Evolutionary conservation across 306 rosid genomes (phyloP).

Genomic region (Ormosia semicastrata): DNA sequence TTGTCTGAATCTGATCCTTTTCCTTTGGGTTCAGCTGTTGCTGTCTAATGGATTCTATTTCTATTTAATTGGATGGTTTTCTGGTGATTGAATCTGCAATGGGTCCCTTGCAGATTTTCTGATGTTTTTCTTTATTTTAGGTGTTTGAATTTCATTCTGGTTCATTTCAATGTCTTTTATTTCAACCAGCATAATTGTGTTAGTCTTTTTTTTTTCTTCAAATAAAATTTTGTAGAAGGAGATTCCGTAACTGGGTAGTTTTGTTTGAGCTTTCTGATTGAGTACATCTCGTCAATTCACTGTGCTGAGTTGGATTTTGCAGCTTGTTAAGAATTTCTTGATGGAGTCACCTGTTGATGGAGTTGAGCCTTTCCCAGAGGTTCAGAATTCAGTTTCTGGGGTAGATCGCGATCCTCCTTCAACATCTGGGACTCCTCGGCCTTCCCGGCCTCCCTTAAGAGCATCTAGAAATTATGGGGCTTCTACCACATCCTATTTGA

Average conservation of each 20-base stretch:
- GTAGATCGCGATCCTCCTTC: constrained; percentile 43
- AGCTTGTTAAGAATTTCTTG: constrained; percentile 26
- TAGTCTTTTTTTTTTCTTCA: neutral
- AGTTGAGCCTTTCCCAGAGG: constrained; percentile 42
- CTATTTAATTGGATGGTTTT: constrained; percentile 36
- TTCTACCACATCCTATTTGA: constrained; percentile 38
- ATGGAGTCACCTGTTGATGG: constrained; percentile 67
- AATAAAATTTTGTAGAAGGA: neutral
- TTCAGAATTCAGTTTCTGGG: constrained; percentile 49
- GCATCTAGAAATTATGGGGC: constrained; percentile 45
- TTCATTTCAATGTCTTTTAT: constrained; percentile 31
- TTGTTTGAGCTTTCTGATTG: constrained; percentile 14
- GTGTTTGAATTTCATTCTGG: constrained; percentile 34
- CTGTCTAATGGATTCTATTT: constrained; percentile 33
- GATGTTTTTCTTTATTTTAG: constrained; percentile 3
- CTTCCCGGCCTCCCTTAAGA: constrained; percentile 42
- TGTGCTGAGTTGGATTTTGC: constrained; percentile 41
- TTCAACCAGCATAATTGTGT: constrained; percentile 5
- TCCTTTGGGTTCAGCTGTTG: constrained; percentile 34
- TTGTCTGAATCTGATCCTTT: constrained; percentile 36
- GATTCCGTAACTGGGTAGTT: constrained; percentile 36
- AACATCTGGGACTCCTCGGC: constrained; percentile 38
- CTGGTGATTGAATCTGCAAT: constrained; percentile 18
- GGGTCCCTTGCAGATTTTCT: constrained; percentile 32
- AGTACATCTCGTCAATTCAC: constrained; percentile 35